Conservation (phyloP, 2,329 filamentous ascomycete genomes). For the Beauveria rudraprayagi region DNA sequence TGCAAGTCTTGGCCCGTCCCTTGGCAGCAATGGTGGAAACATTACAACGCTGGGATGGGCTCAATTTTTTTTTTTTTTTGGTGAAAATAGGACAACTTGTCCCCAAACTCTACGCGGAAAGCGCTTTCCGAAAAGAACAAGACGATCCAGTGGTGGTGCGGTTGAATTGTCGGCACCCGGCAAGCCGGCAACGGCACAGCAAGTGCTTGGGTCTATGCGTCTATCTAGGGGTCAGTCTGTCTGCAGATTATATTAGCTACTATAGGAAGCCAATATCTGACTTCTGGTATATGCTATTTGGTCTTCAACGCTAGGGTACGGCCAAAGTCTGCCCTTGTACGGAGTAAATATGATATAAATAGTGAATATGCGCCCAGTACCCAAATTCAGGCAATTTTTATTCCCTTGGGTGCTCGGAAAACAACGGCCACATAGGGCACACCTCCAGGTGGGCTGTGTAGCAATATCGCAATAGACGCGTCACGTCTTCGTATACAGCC, state of each 20-base stretch:
- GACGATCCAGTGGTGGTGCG: background rate
- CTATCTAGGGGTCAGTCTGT: background rate
- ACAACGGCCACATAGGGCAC: background rate
- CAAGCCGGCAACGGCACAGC: no score
- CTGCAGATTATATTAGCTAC: background rate
- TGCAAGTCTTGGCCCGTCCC: conserved; percentile 6
- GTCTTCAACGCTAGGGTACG: no score
- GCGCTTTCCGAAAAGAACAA: background rate
- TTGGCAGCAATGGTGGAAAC: background rate
- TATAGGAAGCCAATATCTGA: no score
- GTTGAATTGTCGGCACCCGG: no score
- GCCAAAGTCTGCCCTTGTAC: background rate
- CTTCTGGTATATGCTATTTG: background rate
- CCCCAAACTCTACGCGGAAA: background rate
- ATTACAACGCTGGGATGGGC: background rate
- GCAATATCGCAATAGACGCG: background rate
- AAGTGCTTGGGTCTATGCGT: no score
- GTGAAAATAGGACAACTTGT: background rate
- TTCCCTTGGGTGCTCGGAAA: background rate
- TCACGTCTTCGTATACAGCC: background rate
- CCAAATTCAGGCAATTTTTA: background rate
- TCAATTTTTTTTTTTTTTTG: background rate
- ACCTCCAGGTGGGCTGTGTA: background rate
- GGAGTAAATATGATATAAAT: no score
- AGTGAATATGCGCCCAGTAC: background rate